phyloP scores from a whole-genome alignment of 2,329 filamentous ascomycete genomes.

The Fusarium euwallaceae region DNA sequence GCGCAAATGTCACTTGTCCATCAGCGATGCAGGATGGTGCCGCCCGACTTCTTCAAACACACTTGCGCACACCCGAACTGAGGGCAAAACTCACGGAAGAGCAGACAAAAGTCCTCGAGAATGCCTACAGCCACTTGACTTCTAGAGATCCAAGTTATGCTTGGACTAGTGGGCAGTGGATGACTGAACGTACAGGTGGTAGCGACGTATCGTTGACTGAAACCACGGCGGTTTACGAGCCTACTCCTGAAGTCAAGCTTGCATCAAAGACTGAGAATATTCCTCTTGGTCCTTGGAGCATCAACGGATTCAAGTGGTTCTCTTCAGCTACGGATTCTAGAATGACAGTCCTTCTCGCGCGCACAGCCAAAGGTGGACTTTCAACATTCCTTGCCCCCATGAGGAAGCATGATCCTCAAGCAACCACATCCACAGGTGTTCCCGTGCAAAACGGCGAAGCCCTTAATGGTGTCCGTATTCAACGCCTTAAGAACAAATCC shows the following conservation, averaged over 20 bases:
- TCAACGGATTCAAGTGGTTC: conserved; percentile 77
- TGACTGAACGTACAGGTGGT: conserved; percentile 79
- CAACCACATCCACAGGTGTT: conserved; percentile 47
- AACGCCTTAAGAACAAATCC: conserved; percentile 79
- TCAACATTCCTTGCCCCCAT: conserved; percentile 73
- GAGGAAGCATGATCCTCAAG: conserved; percentile 56
- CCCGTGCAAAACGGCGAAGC: conserved; percentile 52
- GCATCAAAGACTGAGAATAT: conserved; percentile 39
- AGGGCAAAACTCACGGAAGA: conserved; percentile 43
- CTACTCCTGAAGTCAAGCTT: not conserved
- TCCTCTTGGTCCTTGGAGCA: conserved; percentile 68
- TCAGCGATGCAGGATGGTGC: conserved; percentile 77
- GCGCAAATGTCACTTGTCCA: conserved; percentile 73
- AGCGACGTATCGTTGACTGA: conserved; percentile 78
- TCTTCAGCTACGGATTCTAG: conserved; percentile 50
- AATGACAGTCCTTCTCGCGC: conserved; percentile 74
- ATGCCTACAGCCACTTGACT: conserved; percentile 66
- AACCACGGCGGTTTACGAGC: conserved; percentile 63
- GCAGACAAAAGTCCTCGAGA: conserved; percentile 61
- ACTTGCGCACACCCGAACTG: conserved; percentile 53
- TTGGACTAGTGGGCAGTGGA: conserved; percentile 84
- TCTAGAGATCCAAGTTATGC: conserved; percentile 62
- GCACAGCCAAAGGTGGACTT: conserved; percentile 55
- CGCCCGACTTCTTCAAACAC: conserved; percentile 62
- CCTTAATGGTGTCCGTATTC: conserved; percentile 77